Percentiles rank a stretch among this genome's conserved stretches.
phyloP scores from a whole-genome alignment of 106 monocot genomes.

The Cymbidium sinense region DNA sequence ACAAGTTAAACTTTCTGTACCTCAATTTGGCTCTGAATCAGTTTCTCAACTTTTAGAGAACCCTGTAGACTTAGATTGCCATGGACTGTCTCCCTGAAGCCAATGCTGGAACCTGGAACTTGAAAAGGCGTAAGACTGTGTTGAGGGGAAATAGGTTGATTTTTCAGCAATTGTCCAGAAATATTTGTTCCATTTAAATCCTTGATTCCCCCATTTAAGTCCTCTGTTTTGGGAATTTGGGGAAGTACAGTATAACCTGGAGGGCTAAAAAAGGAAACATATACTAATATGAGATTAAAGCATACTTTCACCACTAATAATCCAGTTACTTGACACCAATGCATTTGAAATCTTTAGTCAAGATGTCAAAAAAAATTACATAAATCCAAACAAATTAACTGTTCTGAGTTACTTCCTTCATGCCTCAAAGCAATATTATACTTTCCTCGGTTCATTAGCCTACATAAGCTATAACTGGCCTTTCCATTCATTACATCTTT shows the following conservation, averaged over 20 bases:
- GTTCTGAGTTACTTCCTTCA: neutral
- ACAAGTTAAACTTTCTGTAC: neutral
- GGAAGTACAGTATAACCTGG: neutral
- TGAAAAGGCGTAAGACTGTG: neutral
- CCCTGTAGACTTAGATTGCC: neutral
- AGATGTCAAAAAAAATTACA: neutral
- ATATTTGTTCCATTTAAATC: neutral
- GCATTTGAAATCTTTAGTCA: neutral
- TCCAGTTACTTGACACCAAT: neutral
- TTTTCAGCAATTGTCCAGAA: neutral
- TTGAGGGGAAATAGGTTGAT: neutral
- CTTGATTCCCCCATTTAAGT: neutral
- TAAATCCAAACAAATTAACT: neutral
- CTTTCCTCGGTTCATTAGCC: neutral
- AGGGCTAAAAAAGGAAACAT: neutral
- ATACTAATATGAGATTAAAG: neutral
- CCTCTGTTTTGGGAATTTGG: neutral
- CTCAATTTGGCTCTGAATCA: slow-evolving; percentile 6
- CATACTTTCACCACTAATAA: neutral
- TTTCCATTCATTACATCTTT: neutral
- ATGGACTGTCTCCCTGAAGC: neutral
- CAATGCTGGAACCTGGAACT: neutral
- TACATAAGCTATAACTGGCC: neutral
- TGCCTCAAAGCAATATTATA: neutral
- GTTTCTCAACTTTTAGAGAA: slow-evolving; percentile 4